These are phyloP conservation scores for Colletotrichum godetiae DNA, from an alignment of 2,329 filamentous ascomycete species.

Conservation along the genomic window DNA sequence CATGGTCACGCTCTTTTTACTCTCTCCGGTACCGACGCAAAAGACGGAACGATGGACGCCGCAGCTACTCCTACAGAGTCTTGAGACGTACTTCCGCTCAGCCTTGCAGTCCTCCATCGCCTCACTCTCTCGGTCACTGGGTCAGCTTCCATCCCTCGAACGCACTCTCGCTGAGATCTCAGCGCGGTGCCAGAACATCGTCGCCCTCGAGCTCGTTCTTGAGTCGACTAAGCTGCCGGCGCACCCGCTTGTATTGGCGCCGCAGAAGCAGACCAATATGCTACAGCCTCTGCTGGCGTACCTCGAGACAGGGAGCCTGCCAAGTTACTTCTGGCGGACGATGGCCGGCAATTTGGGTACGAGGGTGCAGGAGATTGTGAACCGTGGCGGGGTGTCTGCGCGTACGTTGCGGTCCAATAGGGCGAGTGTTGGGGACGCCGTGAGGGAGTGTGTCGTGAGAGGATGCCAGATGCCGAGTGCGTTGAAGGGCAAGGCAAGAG, in stretches of 20 bases:
- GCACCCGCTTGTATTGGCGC: conserved; percentile 71
- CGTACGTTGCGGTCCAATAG: conserved; percentile 83
- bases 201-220: conserved; percentile 86
- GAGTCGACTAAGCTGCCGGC: conserved; percentile 72
- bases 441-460: conserved; percentile 84
- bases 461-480: conserved; percentile 77
- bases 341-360: conserved; percentile 82
- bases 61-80: conserved; percentile 76
- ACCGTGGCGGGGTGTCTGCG: conserved; percentile 84
- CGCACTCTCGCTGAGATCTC: conserved; percentile 85
- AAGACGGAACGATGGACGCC: conserved; percentile 71
- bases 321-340: conserved; percentile 93
- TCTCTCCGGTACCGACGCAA: conserved; percentile 74
- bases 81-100: conserved; percentile 86
- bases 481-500: conserved; percentile 57
- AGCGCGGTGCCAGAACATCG: conserved; percentile 87
- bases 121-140: conserved; percentile 78
- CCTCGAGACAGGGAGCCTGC: conserved; percentile 88
- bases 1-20: conserved; percentile 80
- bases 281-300: conserved; percentile 78
- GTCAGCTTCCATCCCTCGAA: conserved; percentile 84
- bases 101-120: conserved; percentile 83
- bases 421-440: conserved; percentile 78
- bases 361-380: conserved; percentile 86
- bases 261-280: conserved; percentile 60